Evolutionary conservation across 805 yeast species (phyloP), one percentile per base, ranked within the genome.

Genomic region (Dipodascopsis uninucleata): DNA sequence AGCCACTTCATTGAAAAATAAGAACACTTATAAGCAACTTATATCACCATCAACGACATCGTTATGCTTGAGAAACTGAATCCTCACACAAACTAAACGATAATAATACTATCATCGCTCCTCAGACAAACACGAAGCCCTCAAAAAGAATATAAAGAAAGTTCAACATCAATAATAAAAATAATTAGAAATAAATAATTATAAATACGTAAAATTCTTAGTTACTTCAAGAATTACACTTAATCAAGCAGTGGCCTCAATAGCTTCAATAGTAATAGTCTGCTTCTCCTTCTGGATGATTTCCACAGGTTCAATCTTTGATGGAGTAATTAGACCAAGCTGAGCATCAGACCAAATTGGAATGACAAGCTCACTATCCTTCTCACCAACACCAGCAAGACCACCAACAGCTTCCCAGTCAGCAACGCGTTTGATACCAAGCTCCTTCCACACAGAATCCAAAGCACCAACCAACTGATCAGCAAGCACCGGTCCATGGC

Each of bases 321-420:
- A 21, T 21, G 37, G 24, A 14, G 20, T 39, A 5, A 17, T 39
- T 34, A 41, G 35, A 16, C 51, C 47, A n/a, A 90, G 74, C 65
- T 86, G 94, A 47, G 75, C 77, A 45, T 82, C 84, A 39, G 96
- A 86, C 98, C 98, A 93, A 57, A 90, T 71, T 58, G 87, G 89
- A 52, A 75, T 69, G 41, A 76, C 75, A 16, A 68, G 63, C 24
- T 63, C 61, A 17, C 69, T 69, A 14, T 67, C 66, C 26, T 69
- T 64, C 29, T 72, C 79, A 49, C 96, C 96, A 55, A 88, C 95
- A 43, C 95, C 95, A 62, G 94, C 82, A 56, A 81, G 78, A n/a
- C 97, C 96, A 54, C 97, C 97, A 50, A 70, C 69, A 18, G 67
- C 66, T 50, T 76, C 80, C 89, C 97, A 86, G 61, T 85, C 90